Percentiles rank a stretch among this genome's conserved stretches.
phyloP scores from a whole-genome alignment of 257 asterid species.

The Coffea canephora region DNA sequence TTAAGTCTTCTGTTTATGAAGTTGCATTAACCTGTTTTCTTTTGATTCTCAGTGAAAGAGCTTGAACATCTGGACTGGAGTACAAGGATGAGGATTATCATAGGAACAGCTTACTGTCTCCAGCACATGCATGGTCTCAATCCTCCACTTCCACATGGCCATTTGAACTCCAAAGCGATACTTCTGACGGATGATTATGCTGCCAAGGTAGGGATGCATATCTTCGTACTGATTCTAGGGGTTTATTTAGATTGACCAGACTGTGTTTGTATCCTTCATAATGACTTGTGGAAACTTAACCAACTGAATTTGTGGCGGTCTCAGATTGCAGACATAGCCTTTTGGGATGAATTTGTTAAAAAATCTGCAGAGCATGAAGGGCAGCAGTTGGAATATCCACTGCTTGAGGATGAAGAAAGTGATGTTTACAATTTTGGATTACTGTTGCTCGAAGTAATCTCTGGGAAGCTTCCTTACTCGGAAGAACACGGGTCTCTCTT shows the following conservation, averaged over 20 bases:
- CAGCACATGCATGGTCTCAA: constrained; percentile 77
- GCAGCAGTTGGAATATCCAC: constrained; percentile 49
- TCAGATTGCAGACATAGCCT: constrained; percentile 60
- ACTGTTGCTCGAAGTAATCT: constrained; percentile 64
- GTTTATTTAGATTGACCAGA: too few relatives aligned
- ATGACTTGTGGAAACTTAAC: background rate
- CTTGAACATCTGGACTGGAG: constrained; percentile 91
- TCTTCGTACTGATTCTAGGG: background rate
- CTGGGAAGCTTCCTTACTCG: constrained; percentile 63
- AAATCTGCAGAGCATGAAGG: constrained; percentile 46
- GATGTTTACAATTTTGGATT: constrained; percentile 70
- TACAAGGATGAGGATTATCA: constrained; percentile 71
- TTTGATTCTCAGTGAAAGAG: constrained; percentile 54
- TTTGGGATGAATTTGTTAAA: constrained; percentile 63
- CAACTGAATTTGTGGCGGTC: constrained; percentile 6
- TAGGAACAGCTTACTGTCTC: constrained; percentile 84
- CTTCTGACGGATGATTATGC: constrained; percentile 92
- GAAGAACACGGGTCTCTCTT: constrained; percentile 56
- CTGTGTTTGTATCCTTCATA: too few relatives aligned
- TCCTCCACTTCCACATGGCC: constrained; percentile 65
- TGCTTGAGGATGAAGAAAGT: constrained; percentile 54
- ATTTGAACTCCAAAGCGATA: constrained; percentile 54
- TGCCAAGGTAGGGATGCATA: constrained; percentile 62
- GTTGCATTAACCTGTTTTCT: background rate
- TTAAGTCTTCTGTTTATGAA: background rate